Percentiles rank a stretch among this genome's conserved stretches.
Conservation (phyloP, 2,329 filamentous ascomycete genomes). For the Ophiocordyceps camponoti-floridani region DNA sequence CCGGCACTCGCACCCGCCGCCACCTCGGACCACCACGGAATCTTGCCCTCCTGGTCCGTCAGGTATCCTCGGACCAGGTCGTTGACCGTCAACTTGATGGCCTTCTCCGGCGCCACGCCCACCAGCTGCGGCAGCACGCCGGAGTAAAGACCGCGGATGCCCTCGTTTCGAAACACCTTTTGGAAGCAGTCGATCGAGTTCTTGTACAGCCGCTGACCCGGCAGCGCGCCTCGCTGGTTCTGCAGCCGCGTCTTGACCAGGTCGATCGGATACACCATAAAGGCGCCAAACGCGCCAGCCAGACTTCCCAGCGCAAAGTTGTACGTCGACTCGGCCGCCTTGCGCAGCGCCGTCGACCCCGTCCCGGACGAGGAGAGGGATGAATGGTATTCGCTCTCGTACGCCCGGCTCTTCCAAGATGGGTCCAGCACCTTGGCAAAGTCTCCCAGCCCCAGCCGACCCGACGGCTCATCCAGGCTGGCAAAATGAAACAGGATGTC, state of each 20-base stretch:
- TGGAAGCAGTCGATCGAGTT: slow-evolving; percentile 91
- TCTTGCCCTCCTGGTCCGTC: slow-evolving; percentile 59
- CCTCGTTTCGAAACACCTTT: slow-evolving; percentile 89
- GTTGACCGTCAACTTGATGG: slow-evolving; percentile 97
- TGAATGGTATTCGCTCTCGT: slow-evolving; percentile 20
- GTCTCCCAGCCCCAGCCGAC: slow-evolving; percentile 62
- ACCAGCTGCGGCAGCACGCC: slow-evolving; percentile 90
- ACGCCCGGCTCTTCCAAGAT: slow-evolving; percentile 57
- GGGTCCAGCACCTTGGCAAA: slow-evolving; percentile 93
- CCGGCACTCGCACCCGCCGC: slow-evolving; percentile 79
- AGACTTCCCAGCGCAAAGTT: slow-evolving; percentile 81
- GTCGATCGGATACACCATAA: slow-evolving; percentile 99
- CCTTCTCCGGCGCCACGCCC: slow-evolving; percentile 97
- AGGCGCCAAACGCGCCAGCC: slow-evolving; percentile 91
- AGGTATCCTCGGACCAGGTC: slow-evolving; percentile 69
- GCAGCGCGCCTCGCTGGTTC: slow-evolving; percentile 72
- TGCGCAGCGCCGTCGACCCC: slow-evolving; percentile 25
- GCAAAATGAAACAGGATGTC: slow-evolving; percentile 99
- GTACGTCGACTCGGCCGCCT: slow-evolving; percentile 53
- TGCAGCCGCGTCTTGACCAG: slow-evolving; percentile 97
- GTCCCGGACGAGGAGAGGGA: slow-evolving; percentile 9
- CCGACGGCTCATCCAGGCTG: slow-evolving; percentile 75
- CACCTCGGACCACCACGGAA: slow-evolving; percentile 55
- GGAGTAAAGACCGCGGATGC: slow-evolving; percentile 76
- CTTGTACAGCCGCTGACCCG: slow-evolving; percentile 82